Conservation (phyloP, 495 filamentous ascomycete genomes). For the Haplographium delicatum region DNA sequence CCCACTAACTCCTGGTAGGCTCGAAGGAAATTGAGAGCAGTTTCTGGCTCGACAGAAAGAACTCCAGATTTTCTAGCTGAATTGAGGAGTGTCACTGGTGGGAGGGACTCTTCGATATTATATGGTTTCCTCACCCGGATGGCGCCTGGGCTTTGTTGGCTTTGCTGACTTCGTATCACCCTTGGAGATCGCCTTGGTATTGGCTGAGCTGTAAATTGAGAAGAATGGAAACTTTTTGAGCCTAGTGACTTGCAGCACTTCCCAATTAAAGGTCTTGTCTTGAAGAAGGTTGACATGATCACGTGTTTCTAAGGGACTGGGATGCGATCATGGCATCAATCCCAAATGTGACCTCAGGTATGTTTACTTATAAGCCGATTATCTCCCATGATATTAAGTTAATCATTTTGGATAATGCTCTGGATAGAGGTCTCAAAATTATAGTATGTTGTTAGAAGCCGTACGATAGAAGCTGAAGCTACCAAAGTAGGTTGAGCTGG, state of each 20-base stretch:
- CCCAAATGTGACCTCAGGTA: too few species aligned
- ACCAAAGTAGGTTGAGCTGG: too few species aligned
- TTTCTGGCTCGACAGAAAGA: constrained; percentile 8
- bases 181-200: background rate
- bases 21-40: constrained; percentile 14
- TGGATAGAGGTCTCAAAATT: too few species aligned
- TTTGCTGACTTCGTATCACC: background rate
- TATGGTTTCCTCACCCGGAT: background rate
- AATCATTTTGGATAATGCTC: too few species aligned
- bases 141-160: background rate
- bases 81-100: constrained; percentile 13
- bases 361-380: too few species aligned
- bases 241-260: background rate
- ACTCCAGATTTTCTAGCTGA: constrained; percentile 17
- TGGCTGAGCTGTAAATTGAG: background rate
- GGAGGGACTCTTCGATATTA: constrained; percentile 6
- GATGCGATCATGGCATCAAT: too few species aligned
- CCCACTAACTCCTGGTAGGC: background rate
- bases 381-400: too few species aligned
- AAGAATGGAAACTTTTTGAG: background rate
- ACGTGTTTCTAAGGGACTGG: too few species aligned
- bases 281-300: constrained; percentile 2
- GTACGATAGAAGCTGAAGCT: too few species aligned
- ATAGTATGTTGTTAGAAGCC: too few species aligned
- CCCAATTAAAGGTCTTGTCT: background rate